A percentile compares a stretch with the other conserved stretches of the same genome.
Conservation (phyloP, 1,284 basidiomycete species). For the Takashimella tepidaria region DNA sequence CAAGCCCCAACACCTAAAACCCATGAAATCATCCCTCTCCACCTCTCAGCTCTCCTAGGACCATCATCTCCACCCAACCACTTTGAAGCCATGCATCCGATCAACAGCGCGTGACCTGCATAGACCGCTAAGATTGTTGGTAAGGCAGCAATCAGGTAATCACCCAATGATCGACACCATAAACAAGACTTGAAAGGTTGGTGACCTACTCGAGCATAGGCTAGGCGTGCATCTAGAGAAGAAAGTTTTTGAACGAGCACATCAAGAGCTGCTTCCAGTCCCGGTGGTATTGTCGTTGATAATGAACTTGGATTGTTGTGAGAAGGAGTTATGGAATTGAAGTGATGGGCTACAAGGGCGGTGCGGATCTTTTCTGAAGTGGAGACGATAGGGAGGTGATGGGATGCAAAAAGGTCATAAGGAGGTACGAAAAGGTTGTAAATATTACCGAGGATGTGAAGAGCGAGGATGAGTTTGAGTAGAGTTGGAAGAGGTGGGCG, state of each 20-base stretch:
- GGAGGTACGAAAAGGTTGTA: slow-evolving; percentile 19
- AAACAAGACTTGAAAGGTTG: slow-evolving; percentile 19
- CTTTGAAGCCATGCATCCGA: slow-evolving; percentile 24
- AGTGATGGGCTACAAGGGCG: background rate
- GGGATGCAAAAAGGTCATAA: slow-evolving; percentile 23
- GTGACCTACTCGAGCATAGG: slow-evolving; percentile 38
- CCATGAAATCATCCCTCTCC: slow-evolving; percentile 20
- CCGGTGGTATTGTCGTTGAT: background rate
- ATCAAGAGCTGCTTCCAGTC: slow-evolving; percentile 14
- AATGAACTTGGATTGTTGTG: background rate
- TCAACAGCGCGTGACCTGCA: slow-evolving; percentile 14
- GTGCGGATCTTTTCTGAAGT: background rate
- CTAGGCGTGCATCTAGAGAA: slow-evolving; percentile 21
- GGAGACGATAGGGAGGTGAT: slow-evolving; percentile 20
- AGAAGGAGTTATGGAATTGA: too few species aligned
- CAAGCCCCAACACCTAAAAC: slow-evolving; percentile 10
- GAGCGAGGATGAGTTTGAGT: slow-evolving; percentile 15
- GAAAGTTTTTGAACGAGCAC: slow-evolving; percentile 25
- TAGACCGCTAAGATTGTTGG: slow-evolving; percentile 26
- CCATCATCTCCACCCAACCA: slow-evolving; percentile 15
- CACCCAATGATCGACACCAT: slow-evolving; percentile 30
- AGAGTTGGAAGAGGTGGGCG: slow-evolving; percentile 1
- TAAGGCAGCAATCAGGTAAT: slow-evolving; percentile 25
- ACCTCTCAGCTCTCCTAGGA: slow-evolving; percentile 12
- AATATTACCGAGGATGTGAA: slow-evolving; percentile 16